These are phyloP conservation scores for Sarocladiaceae sp. DNA, from an alignment of 2,329 filamentous ascomycete species.

Conservation along the genomic window DNA sequence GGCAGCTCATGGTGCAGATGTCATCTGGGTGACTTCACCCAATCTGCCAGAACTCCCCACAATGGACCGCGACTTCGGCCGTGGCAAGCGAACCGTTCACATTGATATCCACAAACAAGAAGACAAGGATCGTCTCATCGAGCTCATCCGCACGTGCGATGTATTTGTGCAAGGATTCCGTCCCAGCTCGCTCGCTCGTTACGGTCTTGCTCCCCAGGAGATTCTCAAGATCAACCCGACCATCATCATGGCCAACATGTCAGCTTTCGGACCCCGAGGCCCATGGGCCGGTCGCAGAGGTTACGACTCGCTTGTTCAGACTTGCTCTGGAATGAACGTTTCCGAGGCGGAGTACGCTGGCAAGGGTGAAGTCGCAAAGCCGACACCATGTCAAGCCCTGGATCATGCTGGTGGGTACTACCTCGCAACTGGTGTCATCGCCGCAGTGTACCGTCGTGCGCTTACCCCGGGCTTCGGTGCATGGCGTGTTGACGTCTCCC, in stretches of 20 bases:
- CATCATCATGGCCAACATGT: slow-evolving; percentile 44
- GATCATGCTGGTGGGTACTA: slow-evolving; percentile 51
- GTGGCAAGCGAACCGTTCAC: slow-evolving; percentile 61
- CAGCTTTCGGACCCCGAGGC: slow-evolving; percentile 43
- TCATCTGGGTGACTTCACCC: slow-evolving; percentile 64
- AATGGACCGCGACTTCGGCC: slow-evolving; percentile 63
- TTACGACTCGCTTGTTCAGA: slow-evolving; percentile 46
- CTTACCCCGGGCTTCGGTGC: slow-evolving; percentile 31
- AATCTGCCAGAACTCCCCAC: slow-evolving; percentile 60
- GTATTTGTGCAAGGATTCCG: slow-evolving; percentile 63
- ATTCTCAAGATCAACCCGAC: slow-evolving; percentile 32
- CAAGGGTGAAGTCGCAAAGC: slow-evolving; percentile 30
- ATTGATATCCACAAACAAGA: slow-evolving; percentile 50
- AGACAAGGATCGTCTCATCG: slow-evolving; percentile 49
- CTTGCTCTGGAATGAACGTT: slow-evolving; percentile 48
- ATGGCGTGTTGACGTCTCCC: slow-evolving; percentile 50
- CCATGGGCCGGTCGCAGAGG: slow-evolving; percentile 36
- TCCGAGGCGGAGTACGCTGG: slow-evolving; percentile 44
- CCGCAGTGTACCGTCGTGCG: slow-evolving; percentile 42
- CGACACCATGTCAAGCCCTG: slow-evolving; percentile 47
- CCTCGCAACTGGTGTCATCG: slow-evolving; percentile 44
- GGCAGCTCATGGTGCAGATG: slow-evolving; percentile 67
- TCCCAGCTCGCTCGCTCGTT: slow-evolving; percentile 49
- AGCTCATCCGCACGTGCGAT: slow-evolving; percentile 54
- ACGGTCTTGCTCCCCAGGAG: slow-evolving; percentile 26